phyloP scores from a whole-genome alignment of 1,139 yeast genomes.

The Debaryomycetaceae sp. region DNA sequence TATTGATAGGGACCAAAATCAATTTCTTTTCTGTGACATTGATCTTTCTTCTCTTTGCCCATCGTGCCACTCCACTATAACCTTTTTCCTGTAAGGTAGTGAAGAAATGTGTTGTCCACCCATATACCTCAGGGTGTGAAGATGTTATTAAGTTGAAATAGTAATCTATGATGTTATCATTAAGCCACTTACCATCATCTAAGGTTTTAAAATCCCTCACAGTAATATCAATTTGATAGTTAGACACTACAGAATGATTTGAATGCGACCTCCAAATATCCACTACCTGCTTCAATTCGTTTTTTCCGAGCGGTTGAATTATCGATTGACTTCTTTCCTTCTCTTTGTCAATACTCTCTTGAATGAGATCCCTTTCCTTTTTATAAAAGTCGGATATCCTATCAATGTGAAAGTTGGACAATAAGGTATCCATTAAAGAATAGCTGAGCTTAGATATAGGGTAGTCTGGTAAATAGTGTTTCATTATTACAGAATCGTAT shows the following conservation, averaged over 20 bases:
- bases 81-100: conserved; percentile 71
- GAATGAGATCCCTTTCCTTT: conserved; percentile 5
- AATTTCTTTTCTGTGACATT: conserved; percentile 61
- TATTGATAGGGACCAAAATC: conserved; percentile 80
- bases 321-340: conserved; percentile 11
- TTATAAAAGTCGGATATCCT: conserved; percentile 12
- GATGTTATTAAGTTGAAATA: conserved; percentile 60
- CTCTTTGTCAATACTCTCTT: conserved; percentile 10
- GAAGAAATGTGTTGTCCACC: conserved; percentile 87
- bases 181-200: conserved; percentile 75
- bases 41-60: conserved; percentile 85
- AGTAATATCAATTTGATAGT: conserved; percentile 54
- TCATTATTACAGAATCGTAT: conserved; percentile 16
- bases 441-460: conserved; percentile 14
- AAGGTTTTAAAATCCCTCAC: conserved; percentile 70
- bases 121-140: conserved; percentile 44
- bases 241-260: conserved; percentile 20
- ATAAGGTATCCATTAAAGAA: conserved; percentile 15
- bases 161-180: conserved; percentile 86
- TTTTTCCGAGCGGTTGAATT: conserved; percentile 13
- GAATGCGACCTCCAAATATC: conserved; percentile 20
- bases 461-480: conserved; percentile 14
- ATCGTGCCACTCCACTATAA: conserved; percentile 75
- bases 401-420: conserved; percentile 15
- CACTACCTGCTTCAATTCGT: conserved; percentile 20